Evolutionary conservation across 1,139 yeast genomes (phyloP), one percentile per base, ranked within the genome.

Genomic region (Yamadazyma pseudoaaseri): DNA sequence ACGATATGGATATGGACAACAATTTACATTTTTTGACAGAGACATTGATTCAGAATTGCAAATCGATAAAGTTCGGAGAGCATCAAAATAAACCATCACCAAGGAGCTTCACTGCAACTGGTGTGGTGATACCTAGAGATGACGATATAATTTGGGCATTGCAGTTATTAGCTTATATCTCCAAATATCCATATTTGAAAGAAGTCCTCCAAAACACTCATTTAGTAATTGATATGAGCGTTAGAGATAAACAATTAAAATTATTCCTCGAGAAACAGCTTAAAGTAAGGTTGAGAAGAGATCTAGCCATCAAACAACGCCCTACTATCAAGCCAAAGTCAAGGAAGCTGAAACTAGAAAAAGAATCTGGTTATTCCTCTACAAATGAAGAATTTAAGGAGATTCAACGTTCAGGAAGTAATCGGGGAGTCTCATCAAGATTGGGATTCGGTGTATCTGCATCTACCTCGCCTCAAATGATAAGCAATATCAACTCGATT

Each of bases 141-240:
- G 97, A 90, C 53, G 98, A 92, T 54, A 86, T 92, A 18, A 81
- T 87, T 22, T 89, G 97, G 96, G 84, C 95, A 5, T 68, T 92
- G 35, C 97, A 92, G 58, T 70, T 92, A 21, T 62, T 92, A 36
- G 97, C 97, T 13, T 92, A 89, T 57, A 86, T 90, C 31, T 87
- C 97, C 7, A 92, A 92, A 56, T 90, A 90, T 53, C 84, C 97
- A 1, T 74, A 80, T 39, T 65, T 90, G 54, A 85, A 90, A 50
- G 81, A 80, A 31, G 70, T 71, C 26, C 65, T 92, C 35, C 95
- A 89, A 45, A 75, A 75, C 34, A 81, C 95, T 4, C 86, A 84
- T 55, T 58, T 76, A 35, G 70, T 75, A 7, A 62, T 67, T 29
- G 80, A 77, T 39, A 65, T 76, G 70, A 73, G 80, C 42, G 70